phyloP scores from a whole-genome alignment of 2,329 filamentous ascomycete species.

The Penicillium sp. region DNA sequence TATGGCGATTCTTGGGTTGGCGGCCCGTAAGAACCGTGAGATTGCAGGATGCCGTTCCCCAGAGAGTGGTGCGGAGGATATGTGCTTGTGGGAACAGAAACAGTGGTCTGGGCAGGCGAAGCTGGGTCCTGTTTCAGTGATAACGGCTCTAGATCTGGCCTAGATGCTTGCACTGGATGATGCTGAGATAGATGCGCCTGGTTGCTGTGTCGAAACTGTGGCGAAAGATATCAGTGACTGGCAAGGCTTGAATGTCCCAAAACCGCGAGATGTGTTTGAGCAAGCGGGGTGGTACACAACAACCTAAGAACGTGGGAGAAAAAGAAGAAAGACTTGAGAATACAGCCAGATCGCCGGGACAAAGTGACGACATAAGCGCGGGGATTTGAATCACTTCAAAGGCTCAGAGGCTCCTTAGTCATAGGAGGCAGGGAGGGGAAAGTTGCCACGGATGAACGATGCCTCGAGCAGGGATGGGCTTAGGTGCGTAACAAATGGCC shows the following conservation, averaged over 20 bases:
- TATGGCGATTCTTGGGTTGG: slow-evolving; percentile 68
- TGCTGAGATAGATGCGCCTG: slow-evolving; percentile 33
- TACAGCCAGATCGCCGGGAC: slow-evolving; percentile 17
- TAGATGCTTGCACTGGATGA: slow-evolving; percentile 31
- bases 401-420: slow-evolving; percentile 9
- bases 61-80: slow-evolving; percentile 33
- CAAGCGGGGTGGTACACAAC: slow-evolving; percentile 18
- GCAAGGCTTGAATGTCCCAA: not conserved
- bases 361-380: slow-evolving; percentile 20
- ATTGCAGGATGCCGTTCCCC: slow-evolving; percentile 49
- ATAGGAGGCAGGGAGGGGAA: slow-evolving; percentile 4
- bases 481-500: slow-evolving; percentile 19
- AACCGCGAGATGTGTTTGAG: slow-evolving; percentile 12
- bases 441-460: slow-evolving; percentile 13
- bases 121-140: slow-evolving; percentile 48
- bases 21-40: slow-evolving; percentile 66
- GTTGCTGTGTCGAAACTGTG: slow-evolving; percentile 34
- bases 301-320: slow-evolving; percentile 21
- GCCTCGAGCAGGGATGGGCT: slow-evolving; percentile 23
- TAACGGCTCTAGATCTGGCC: slow-evolving; percentile 23
- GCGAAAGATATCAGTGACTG: slow-evolving; percentile 20
- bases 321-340: slow-evolving; percentile 12
- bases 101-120: slow-evolving; percentile 63
- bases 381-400: slow-evolving; percentile 14
- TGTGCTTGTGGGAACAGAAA: slow-evolving; percentile 30